Percentiles rank a stretch among this genome's conserved stretches.
These are phyloP conservation scores for Suillus tomentosus DNA, from an alignment of 768 basidiomycete species.

Conservation along the genomic window DNA sequence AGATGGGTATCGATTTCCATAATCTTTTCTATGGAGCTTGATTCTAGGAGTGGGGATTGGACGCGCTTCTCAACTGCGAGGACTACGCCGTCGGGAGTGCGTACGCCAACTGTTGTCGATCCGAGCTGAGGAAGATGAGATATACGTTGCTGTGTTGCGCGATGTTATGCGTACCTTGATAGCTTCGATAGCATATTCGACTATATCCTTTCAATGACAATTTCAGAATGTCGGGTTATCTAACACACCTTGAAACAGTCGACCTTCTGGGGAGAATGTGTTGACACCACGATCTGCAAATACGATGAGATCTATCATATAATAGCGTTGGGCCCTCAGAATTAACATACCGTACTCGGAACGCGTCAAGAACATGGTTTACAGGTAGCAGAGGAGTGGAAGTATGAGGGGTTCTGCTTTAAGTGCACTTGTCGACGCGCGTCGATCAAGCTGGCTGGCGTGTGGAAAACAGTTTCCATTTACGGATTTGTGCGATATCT, in stretches of 20 bases:
- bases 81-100: constrained; percentile 86
- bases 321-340: background rate
- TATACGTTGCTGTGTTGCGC: background rate
- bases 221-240: constrained; percentile 2
- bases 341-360: constrained; percentile 80
- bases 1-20: constrained; percentile 99
- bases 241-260: constrained; percentile 90
- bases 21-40: constrained; percentile 97
- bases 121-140: constrained; percentile 66
- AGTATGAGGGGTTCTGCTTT: constrained; percentile 13
- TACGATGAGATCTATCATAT: constrained; percentile 8
- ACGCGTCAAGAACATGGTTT: constrained; percentile 86
- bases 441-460: constrained; percentile 21
- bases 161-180: constrained; percentile 71
- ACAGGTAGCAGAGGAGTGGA: constrained; percentile 13
- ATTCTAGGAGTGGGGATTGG: constrained; percentile 93
- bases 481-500: background rate
- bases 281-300: constrained; percentile 90
- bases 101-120: constrained; percentile 95
- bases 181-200: constrained; percentile 99
- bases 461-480: constrained; percentile 35
- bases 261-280: constrained; percentile 98
- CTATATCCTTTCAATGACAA: constrained; percentile 43
- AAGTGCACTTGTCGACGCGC: constrained; percentile 40
- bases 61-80: constrained; percentile 98